These are phyloP conservation scores for Cryphonectria naterciae DNA, from an alignment of 2,329 filamentous ascomycete species.

Conservation along the genomic window DNA sequence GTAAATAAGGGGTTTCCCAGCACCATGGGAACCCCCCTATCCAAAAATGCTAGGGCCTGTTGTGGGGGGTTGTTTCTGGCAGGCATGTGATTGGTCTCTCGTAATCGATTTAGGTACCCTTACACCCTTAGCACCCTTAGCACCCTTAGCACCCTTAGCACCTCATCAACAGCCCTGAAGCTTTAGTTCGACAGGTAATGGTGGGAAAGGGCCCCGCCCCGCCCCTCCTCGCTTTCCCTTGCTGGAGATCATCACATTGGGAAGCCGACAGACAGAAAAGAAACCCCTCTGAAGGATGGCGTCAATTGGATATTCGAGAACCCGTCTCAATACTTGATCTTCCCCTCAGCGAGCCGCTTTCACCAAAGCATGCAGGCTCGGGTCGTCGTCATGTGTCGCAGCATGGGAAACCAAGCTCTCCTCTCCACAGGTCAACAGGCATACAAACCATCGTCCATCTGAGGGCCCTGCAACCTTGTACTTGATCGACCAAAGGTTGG, in stretches of 20 bases:
- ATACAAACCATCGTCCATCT: not conserved
- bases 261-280: not conserved
- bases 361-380: not conserved
- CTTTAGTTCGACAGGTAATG: not conserved
- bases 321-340: too few relatives aligned
- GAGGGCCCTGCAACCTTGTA: not conserved
- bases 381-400: not conserved
- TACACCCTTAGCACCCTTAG: not conserved
- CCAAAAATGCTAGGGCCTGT: not conserved
- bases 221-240: not conserved
- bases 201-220: too few relatives aligned
- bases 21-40: not conserved
- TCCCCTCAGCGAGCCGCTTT: not conserved
- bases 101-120: not conserved
- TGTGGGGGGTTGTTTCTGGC: not conserved
- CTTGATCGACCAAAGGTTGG: not conserved
- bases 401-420: not conserved
- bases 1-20: not conserved
- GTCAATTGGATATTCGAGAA: not conserved
- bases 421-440: not conserved
- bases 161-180: not conserved
- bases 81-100: slow-evolving; percentile 9
- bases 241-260: not conserved
- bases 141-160: not conserved
- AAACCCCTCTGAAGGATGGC: not conserved